Conservation (phyloP, 345 rosid species). For the Eucalyptus urophylla region DNA sequence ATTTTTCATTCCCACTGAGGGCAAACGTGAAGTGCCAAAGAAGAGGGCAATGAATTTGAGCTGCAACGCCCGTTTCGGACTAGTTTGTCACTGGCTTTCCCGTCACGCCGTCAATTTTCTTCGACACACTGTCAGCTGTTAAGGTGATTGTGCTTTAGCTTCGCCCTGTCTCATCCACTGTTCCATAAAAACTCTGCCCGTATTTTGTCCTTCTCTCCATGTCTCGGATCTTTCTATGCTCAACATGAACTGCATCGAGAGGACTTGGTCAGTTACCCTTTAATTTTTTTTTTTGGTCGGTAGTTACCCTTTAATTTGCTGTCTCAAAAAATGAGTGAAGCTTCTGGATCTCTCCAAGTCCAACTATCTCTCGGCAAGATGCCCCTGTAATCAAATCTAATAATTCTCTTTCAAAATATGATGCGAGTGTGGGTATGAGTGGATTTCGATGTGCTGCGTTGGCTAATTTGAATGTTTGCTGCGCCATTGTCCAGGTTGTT, state of each 20-base stretch:
- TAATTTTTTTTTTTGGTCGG: background rate
- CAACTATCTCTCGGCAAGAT: background rate
- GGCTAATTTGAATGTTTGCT: background rate
- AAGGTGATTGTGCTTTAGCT: background rate
- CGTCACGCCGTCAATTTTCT: background rate
- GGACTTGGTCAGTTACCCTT: background rate
- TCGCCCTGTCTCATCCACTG: background rate
- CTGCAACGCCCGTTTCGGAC: background rate
- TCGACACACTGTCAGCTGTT: background rate
- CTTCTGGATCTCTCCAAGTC: background rate
- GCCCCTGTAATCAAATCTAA: background rate
- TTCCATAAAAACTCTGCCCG: background rate
- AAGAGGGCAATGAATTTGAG: background rate
- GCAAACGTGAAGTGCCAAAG: background rate
- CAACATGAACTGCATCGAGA: background rate
- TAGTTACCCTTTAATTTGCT: background rate
- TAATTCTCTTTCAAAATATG: background rate
- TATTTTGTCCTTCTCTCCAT: background rate
- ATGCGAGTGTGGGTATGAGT: background rate
- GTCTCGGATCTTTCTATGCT: background rate
- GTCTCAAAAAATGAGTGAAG: background rate
- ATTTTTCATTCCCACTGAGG: background rate
- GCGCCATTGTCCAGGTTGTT: background rate
- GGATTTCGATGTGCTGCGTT: background rate
- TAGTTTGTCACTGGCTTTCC: background rate